These are phyloP conservation scores for Colletotrichum paranaense DNA, from an alignment of 2,329 filamentous ascomycete species.

Conservation along the genomic window DNA sequence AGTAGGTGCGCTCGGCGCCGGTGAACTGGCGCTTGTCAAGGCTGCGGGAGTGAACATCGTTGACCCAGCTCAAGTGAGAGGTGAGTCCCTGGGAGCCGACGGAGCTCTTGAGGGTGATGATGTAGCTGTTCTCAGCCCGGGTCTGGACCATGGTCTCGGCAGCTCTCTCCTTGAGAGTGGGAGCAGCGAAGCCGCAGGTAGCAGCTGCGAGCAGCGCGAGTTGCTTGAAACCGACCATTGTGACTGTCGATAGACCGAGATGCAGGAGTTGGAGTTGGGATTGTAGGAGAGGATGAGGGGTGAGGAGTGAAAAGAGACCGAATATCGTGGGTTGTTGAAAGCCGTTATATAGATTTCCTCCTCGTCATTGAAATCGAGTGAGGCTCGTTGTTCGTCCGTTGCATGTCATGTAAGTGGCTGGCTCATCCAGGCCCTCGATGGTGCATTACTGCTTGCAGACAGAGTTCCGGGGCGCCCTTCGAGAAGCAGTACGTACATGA, in stretches of 20 bases:
- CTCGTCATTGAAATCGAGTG: not conserved
- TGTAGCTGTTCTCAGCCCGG: slow-evolving; percentile 52
- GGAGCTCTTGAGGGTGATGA: slow-evolving; percentile 56
- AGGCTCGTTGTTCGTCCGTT: not conserved
- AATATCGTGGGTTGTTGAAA: not conserved
- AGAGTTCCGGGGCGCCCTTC: not conserved
- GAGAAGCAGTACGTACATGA: slow-evolving; percentile 11
- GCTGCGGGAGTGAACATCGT: slow-evolving; percentile 45
- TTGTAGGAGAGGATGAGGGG: slow-evolving; percentile 12
- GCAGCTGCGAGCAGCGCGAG: slow-evolving; percentile 36
- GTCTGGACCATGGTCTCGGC: slow-evolving; percentile 34
- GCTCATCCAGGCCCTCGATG: not conserved
- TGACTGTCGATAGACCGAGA: slow-evolving; percentile 13
- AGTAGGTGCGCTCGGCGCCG: slow-evolving; percentile 31
- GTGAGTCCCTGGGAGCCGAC: slow-evolving; percentile 40
- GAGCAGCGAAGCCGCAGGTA: slow-evolving; percentile 31
- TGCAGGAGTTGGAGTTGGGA: slow-evolving; percentile 10
- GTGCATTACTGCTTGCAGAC: slow-evolving; percentile 4
- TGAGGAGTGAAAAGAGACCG: not conserved
- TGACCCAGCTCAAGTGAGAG: slow-evolving; percentile 44
- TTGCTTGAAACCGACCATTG: slow-evolving; percentile 36
- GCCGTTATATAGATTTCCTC: slow-evolving; percentile 13
- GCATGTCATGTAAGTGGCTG: not conserved
- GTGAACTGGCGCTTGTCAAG: slow-evolving; percentile 44
- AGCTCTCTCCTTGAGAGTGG: slow-evolving; percentile 14